These are phyloP conservation scores for Arthrobotrys conoides DNA, from an alignment of 2,329 filamentous ascomycete genomes.

Conservation along the genomic window DNA sequence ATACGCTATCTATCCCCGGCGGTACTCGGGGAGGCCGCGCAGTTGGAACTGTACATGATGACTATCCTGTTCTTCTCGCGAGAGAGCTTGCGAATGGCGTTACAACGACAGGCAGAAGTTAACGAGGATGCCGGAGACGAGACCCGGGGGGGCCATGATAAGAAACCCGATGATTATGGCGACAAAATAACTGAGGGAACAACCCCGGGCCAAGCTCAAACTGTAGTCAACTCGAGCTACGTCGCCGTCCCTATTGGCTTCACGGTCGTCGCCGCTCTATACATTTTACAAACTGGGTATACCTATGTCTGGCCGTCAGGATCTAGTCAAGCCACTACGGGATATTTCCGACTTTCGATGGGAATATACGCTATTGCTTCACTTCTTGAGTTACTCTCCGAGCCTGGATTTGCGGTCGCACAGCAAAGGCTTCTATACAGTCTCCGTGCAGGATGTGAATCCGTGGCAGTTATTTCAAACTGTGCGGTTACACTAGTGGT, in stretches of 20 bases:
- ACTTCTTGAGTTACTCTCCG: slow-evolving; percentile 82
- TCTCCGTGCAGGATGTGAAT: slow-evolving; percentile 85
- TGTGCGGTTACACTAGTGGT: slow-evolving; percentile 81
- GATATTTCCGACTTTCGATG: slow-evolving; percentile 70
- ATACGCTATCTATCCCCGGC: slow-evolving; percentile 88
- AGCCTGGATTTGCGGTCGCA: slow-evolving; percentile 90
- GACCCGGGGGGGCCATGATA: slow-evolving; percentile 30
- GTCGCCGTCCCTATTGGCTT: slow-evolving; percentile 80
- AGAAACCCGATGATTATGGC: slow-evolving; percentile 47
- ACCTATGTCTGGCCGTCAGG: slow-evolving; percentile 24
- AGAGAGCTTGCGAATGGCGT: slow-evolving; percentile 89
- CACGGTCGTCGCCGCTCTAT: slow-evolving; percentile 76
- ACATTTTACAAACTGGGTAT: slow-evolving; percentile 67
- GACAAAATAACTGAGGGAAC: slow-evolving; percentile 63
- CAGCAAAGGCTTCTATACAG: slow-evolving; percentile 86
- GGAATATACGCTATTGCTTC: slow-evolving; percentile 73
- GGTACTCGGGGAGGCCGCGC: slow-evolving; percentile 85
- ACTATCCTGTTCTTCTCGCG: slow-evolving; percentile 95
- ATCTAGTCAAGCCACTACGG: slow-evolving; percentile 62
- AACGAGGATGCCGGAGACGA: slow-evolving; percentile 21
- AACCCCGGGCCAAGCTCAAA: slow-evolving; percentile 64
- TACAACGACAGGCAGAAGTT: slow-evolving; percentile 79
- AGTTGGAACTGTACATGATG: slow-evolving; percentile 92
- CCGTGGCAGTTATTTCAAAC: slow-evolving; percentile 81
- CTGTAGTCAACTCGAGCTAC: slow-evolving; percentile 89